Percentiles rank a stretch among this genome's conserved stretches.
phyloP scores from a whole-genome alignment of 768 basidiomycete species.

The Thelephora ganbajun region DNA sequence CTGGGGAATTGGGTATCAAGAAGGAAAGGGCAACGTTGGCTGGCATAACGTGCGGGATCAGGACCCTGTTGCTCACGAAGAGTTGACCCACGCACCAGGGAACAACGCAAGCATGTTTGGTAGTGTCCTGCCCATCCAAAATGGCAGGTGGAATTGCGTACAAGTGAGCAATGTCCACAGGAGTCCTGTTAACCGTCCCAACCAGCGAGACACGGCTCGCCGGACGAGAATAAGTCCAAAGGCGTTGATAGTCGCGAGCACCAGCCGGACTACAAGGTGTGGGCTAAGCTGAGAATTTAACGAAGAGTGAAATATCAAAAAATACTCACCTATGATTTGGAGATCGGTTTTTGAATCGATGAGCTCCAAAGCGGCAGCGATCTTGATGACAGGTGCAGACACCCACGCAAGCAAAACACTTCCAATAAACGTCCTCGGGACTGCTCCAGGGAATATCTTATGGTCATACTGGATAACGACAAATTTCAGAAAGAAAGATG shows the following conservation, averaged over 20 bases:
- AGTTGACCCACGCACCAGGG: slow-evolving; percentile 36
- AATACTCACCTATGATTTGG: slow-evolving; percentile 50
- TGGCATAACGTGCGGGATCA: slow-evolving; percentile 11
- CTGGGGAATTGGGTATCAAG: slow-evolving; percentile 30
- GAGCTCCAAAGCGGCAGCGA: slow-evolving; percentile 28
- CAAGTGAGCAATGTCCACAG: slow-evolving; percentile 58
- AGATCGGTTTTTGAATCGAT: slow-evolving; percentile 46
- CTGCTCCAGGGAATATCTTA: slow-evolving; percentile 71
- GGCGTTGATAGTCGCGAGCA: slow-evolving; percentile 55
- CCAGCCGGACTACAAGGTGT: slow-evolving; percentile 46
- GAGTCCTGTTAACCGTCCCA: slow-evolving; percentile 40
- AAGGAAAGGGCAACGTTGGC: slow-evolving; percentile 46
- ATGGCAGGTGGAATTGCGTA: slow-evolving; percentile 84
- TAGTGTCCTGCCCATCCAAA: slow-evolving; percentile 86
- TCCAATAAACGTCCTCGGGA: slow-evolving; percentile 81
- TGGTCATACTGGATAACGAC: slow-evolving; percentile 66
- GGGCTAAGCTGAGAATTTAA: neutral
- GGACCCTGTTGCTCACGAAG: neutral
- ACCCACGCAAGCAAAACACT: slow-evolving; percentile 54
- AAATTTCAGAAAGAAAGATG: neutral
- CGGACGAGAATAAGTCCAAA: slow-evolving; percentile 48
- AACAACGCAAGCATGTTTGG: slow-evolving; percentile 90
- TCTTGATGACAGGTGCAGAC: slow-evolving; percentile 31
- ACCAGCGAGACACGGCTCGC: slow-evolving; percentile 46
- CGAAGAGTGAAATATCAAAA: no score